These are phyloP conservation scores for Hsuehochloa calcarea DNA, from an alignment of 176 grass and related monocot genomes.

Conservation along the genomic window DNA sequence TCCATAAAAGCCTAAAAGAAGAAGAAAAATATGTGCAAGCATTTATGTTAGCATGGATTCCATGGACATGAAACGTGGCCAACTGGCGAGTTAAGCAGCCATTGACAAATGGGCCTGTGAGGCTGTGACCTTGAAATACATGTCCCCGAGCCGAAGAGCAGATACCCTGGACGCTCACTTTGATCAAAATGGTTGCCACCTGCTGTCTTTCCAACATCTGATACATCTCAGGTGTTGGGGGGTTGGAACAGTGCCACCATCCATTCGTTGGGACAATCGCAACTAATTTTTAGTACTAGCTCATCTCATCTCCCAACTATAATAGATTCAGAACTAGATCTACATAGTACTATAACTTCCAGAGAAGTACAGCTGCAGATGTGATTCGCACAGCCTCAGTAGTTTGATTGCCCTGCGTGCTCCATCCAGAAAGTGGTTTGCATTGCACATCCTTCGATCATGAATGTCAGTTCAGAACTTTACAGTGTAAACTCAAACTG, in stretches of 20 bases:
- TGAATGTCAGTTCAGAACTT: neutral
- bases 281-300: neutral
- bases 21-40: neutral
- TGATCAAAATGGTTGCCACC: conserved; percentile 17
- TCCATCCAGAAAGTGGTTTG: neutral
- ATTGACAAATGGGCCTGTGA: neutral
- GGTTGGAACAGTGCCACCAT: neutral
- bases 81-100: neutral
- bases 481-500: too few species aligned
- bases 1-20: neutral
- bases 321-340: neutral
- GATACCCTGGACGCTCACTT: neutral
- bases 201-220: neutral
- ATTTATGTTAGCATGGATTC: neutral
- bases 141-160: neutral
- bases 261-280: neutral
- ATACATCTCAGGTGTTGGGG: conserved; percentile 25
- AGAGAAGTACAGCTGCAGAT: neutral
- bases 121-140: neutral
- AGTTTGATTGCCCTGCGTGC: neutral
- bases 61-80: conserved; percentile 3
- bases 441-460: neutral
- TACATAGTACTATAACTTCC: neutral
- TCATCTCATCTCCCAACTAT: neutral
- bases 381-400: neutral